Conservation (phyloP, 2,329 filamentous ascomycete species). For the Neofusicoccum cordaticola region DNA sequence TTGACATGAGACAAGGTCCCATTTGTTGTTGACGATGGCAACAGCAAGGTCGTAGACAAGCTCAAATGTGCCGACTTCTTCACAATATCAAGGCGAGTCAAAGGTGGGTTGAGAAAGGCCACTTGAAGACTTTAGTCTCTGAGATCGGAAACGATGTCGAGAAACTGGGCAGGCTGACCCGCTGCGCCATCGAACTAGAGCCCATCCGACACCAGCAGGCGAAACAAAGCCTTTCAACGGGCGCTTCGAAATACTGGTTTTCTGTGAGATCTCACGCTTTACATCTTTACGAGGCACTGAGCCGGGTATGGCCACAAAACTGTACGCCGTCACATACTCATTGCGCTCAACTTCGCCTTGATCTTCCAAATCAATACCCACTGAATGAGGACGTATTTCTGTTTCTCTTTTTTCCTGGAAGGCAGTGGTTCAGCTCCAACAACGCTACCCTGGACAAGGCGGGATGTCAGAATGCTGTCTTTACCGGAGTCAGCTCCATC, state of each 20-base stretch:
- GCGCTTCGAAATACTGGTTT: neutral
- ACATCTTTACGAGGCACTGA: neutral
- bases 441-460: neutral
- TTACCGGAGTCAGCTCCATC: neutral
- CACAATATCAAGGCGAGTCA: neutral
- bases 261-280: neutral
- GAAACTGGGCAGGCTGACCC: neutral
- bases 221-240: neutral
- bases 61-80: neutral
- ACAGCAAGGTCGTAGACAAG: neutral
- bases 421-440: neutral
- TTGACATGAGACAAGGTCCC: neutral
- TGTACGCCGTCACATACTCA: neutral
- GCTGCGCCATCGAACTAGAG: neutral
- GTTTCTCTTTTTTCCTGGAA: neutral
- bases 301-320: neutral
- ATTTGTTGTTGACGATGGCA: neutral
- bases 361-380: neutral
- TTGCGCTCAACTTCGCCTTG: neutral
- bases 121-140: neutral
- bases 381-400: neutral
- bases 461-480: neutral
- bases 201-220: neutral
- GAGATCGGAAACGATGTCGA: neutral
- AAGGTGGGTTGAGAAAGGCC: neutral